Base-by-base conservation (phyloP, 1,284 basidiomycete genomes). In the Ceratobasidium theobromae region DNA sequence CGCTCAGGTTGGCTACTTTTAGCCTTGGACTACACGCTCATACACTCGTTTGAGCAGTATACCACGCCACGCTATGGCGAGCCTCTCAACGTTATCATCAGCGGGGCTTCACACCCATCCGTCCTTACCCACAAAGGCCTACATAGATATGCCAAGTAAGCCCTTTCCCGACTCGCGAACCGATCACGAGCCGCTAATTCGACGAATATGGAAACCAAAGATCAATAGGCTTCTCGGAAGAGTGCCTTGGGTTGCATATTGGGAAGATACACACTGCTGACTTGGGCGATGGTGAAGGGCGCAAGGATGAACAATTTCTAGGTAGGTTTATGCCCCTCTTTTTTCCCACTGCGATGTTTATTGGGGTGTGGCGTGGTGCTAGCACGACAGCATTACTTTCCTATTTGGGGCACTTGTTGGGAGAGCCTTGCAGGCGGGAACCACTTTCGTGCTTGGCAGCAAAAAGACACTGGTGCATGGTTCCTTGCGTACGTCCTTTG, bases 181-280 rank as follows among this genome's bases (percentile, higher is more conserved):
- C n/a, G n/a, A n/a, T n/a, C n/a, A n/a, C n/a, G n/a, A n/a, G n/a
- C n/a, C n/a, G n/a, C 21, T 9, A 25, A n/a, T 12, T 38, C 16
- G 25, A 43, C 27, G 18, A n/a, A n/a, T n/a, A n/a, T n/a, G n/a
- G n/a, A n/a, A n/a, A n/a, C n/a, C n/a, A n/a, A n/a, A 75, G 88
- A 74, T 90, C 89, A 3, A 81, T 92, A 32, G 90, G 89, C 3
- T 92, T 88, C 72, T 77, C 77, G 5, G 75, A 76, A 66, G 80
- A 81, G 70, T 81, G 80, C 69, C 71, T 82, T 8, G 80, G 80
- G 2, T 69, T 81, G 51, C 81, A 82, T 71, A 74, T 77, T 53
- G 81, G 81, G 1, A 73, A 76, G 55, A 72, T 79, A 27, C 81
- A 82, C 71, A 71, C 77, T 23, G 81, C 81, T 14, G 76, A 81